Base-by-base conservation (phyloP, 495 filamentous ascomycete species). In the Aspergillus diversus region DNA sequence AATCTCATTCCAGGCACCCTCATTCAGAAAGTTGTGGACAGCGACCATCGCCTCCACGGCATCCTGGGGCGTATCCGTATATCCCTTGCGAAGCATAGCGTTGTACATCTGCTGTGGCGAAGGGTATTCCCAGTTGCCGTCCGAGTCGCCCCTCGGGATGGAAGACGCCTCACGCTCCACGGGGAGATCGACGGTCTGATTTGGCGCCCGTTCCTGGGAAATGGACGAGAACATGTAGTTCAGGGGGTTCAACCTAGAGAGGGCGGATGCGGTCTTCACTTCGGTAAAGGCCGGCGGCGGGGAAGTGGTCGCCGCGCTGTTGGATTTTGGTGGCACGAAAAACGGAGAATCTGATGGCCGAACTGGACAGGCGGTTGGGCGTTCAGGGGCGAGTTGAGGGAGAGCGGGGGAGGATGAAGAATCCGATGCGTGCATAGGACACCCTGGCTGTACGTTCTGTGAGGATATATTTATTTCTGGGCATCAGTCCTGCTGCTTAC, bases 21-120 rank as follows among this genome's bases (percentile, higher is more conserved):
- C 95, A 71, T 99, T 99, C 71, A 99, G 69, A 69, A 97, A 98
- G 72, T 99, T 99, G 78, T 99, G 95, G 37, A 99, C 90, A 3
- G 91, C 89, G 49, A 98, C 96, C 95, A 99, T 99, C 57, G 87
- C 86, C 76, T 97, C 92, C n/a, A 99, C 93, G 0, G 92, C 92
- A 57, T 93, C 93, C 60, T 90, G 86, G 50, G 95, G 92, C 0
- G 94, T 97, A 70, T 97, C 93, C 0, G 91, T 93, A 75, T 97
- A 92, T 17, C 95, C 95, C 75, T 99, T 98, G 55, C 96, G 89
- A 57, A 96, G 77, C 81, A 98, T 88, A 0, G 96, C 95, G 70
- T 98, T 99, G 79, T 97, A 98, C 95, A 98, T 98, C 74, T 98
- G 95, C 77, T 98, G 96, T 9, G 96, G 94, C 0, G 92, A 97